These are phyloP conservation scores for Cyberlindnera japonica DNA, from an alignment of 805 yeast genomes.

Conservation along the genomic window DNA sequence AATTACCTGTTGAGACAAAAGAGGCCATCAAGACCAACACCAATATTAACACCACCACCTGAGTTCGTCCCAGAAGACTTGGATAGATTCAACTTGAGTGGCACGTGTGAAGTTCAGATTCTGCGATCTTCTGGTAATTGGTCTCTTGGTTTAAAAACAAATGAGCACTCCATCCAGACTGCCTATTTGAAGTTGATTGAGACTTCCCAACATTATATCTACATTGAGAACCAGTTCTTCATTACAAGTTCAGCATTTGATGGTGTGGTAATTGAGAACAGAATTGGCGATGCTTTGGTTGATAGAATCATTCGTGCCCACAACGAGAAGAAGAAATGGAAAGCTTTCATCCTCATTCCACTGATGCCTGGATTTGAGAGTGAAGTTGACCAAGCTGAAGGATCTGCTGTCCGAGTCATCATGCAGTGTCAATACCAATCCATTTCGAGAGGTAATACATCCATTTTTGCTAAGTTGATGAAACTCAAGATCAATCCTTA, in stretches of 20 bases:
- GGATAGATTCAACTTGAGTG: constrained; percentile 49
- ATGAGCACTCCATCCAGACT: constrained; percentile 86
- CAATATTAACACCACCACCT: constrained; percentile 87
- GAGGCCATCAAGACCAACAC: constrained; percentile 91
- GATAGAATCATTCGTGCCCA: constrained; percentile 91
- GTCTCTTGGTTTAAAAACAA: constrained; percentile 85
- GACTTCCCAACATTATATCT: constrained; percentile 86
- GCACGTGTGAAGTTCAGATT: constrained; percentile 90
- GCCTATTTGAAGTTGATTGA: constrained; percentile 91
- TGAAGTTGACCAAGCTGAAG: constrained; percentile 89
- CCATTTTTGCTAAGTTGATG: constrained; percentile 79
- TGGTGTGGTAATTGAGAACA: constrained; percentile 78
- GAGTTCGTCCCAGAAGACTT: constrained; percentile 77
- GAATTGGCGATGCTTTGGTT: constrained; percentile 96
- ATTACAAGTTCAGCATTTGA: constrained; percentile 84
- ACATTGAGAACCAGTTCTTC: constrained; percentile 94
- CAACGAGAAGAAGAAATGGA: constrained; percentile 74
- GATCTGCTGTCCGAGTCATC: constrained; percentile 90
- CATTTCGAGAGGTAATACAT: constrained; percentile 83
- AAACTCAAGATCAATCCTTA: constrained; percentile 83
- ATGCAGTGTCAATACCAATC: constrained; percentile 96
- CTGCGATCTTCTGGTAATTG: constrained; percentile 87
- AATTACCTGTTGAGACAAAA: constrained; percentile 89
- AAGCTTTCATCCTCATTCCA: constrained; percentile 87
- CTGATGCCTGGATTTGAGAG: constrained; percentile 97